These are phyloP conservation scores for Cladophialophora chaetospira DNA, from an alignment of 2,329 filamentous ascomycete species.

Conservation along the genomic window DNA sequence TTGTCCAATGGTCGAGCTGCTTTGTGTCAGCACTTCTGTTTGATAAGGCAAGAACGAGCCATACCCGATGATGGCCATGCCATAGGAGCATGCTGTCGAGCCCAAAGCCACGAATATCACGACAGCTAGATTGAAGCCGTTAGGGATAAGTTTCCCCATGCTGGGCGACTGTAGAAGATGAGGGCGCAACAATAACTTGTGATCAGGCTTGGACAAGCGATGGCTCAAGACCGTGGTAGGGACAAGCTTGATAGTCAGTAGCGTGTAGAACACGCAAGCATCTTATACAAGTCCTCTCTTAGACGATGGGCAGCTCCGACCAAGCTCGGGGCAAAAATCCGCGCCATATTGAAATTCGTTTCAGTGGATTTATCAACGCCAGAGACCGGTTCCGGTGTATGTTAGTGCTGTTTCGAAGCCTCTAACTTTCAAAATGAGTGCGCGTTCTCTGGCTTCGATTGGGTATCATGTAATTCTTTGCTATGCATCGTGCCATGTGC, in stretches of 20 bases:
- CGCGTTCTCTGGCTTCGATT: background rate
- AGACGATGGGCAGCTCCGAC: constrained; percentile 2
- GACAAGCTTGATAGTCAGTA: no score
- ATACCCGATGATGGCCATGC: constrained; percentile 43
- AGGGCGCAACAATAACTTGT: background rate
- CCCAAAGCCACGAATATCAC: constrained; percentile 41
- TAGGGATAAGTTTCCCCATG: constrained; percentile 34
- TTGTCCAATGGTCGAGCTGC: constrained; percentile 45
- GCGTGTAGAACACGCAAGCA: no score
- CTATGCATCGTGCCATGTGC: background rate
- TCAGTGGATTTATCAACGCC: background rate
- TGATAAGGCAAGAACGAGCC: background rate
- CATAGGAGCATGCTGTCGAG: constrained; percentile 40
- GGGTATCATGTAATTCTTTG: background rate
- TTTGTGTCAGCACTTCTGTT: background rate
- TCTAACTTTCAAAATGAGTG: background rate
- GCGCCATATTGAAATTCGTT: background rate
- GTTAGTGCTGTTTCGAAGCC: background rate
- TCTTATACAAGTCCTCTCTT: background rate
- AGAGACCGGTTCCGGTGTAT: background rate
- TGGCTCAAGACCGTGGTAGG: no score
- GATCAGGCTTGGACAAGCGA: background rate
- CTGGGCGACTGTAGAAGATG: background rate
- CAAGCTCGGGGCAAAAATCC: background rate
- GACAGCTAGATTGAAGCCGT: constrained; percentile 40